Conservation (phyloP, 495 filamentous ascomycete species). For the Peziza echinospora region DNA sequence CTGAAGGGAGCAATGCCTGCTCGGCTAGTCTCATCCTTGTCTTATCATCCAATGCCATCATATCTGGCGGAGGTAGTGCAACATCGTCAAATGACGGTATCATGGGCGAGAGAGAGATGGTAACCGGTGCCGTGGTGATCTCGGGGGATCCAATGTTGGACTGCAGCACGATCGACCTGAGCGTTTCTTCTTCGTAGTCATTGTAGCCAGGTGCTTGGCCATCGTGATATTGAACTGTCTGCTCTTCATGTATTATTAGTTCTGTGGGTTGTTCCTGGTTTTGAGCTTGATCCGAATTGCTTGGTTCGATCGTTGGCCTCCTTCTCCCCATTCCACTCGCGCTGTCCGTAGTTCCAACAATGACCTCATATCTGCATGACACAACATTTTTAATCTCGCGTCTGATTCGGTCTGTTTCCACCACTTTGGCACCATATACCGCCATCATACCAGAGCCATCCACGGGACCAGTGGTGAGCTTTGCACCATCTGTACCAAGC, state of each 20-base stretch:
- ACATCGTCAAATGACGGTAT: conserved; percentile 12
- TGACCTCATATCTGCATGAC: conserved; percentile 56
- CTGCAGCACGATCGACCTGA: no score
- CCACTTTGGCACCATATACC: conserved; percentile 49
- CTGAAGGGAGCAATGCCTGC: conserved; percentile 15
- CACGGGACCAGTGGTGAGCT: background rate
- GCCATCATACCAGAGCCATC: conserved; percentile 15
- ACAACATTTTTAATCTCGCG: conserved; percentile 68
- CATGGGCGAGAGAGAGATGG: conserved; percentile 22
- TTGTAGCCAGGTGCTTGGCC: conserved; percentile 27
- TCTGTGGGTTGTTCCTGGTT: background rate
- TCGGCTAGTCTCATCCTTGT: conserved; percentile 22
- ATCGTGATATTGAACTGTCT: conserved; percentile 21
- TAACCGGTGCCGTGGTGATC: conserved; percentile 23
- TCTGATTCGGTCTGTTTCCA: conserved; percentile 73
- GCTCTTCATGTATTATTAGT: background rate
- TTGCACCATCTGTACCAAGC: conserved; percentile 2
- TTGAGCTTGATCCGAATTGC: background rate
- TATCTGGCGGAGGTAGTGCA: background rate
- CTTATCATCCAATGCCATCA: conserved; percentile 9
- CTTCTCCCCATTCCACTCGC: conserved; percentile 34
- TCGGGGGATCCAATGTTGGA: no score
- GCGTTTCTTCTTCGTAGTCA: no score
- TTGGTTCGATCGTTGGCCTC: no score
- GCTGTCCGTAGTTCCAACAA: conserved; percentile 75